Conservation (phyloP, 2,329 filamentous ascomycete genomes). For the Botrytis fabae region DNA sequence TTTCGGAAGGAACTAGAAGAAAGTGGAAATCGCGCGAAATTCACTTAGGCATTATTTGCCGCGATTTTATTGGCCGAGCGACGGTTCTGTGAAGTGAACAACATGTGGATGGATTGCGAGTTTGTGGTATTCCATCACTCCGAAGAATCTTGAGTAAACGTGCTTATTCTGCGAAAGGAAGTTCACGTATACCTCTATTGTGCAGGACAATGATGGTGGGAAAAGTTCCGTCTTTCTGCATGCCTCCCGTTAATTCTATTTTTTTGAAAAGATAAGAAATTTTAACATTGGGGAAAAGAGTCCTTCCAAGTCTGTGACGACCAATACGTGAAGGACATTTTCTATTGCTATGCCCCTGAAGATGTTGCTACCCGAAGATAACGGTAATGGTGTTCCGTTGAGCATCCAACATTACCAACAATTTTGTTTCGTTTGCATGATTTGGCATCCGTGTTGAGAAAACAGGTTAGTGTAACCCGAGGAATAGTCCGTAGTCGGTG, state of each 20-base stretch:
- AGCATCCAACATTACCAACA: background rate
- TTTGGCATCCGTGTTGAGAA: background rate
- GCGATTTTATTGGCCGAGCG: background rate
- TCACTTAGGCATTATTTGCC: background rate
- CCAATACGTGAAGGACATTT: background rate
- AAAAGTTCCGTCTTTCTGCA: background rate
- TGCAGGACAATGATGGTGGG: background rate
- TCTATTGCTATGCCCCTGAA: background rate
- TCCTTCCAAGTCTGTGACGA: background rate
- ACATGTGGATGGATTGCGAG: background rate
- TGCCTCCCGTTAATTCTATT: no score
- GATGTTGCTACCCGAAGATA: background rate
- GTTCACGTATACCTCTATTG: background rate
- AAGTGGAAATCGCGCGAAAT: background rate
- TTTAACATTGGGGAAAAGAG: background rate
- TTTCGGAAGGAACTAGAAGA: background rate
- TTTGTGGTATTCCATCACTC: background rate
- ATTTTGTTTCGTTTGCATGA: background rate
- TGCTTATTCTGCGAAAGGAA: background rate
- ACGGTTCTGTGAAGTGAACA: background rate
- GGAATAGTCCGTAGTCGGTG: background rate
- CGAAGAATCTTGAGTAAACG: fast-evolving
- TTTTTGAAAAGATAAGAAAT: background rate
- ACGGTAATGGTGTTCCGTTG: background rate
- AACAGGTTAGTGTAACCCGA: background rate